Percentiles rank a stretch among this genome's conserved stretches.
Conservation (phyloP, 108 stramenopile species). For the Cyclostephanos invisitatus region DNA sequence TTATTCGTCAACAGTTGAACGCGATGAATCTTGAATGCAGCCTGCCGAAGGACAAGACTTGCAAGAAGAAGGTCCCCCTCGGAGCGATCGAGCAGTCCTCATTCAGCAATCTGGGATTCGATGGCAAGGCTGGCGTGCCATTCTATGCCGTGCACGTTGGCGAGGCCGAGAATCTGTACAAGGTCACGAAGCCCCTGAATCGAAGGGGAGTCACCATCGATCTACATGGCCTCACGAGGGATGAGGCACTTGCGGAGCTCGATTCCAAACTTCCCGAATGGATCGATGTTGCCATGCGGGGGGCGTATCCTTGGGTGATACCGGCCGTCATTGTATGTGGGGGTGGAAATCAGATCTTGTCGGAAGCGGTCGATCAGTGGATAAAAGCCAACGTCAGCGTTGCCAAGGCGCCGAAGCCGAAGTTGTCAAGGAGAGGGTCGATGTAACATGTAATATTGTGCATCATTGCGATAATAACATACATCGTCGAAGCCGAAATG, state of each 20-base stretch:
- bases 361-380: slow-evolving; percentile 38
- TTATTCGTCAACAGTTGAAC: slow-evolving; percentile 34
- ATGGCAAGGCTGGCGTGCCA: slow-evolving; percentile 41
- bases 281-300: slow-evolving; percentile 34
- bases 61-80: neutral
- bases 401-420: slow-evolving; percentile 45
- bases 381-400: slow-evolving; percentile 33
- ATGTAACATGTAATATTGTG: too few species aligned
- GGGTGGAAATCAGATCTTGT: slow-evolving; percentile 39
- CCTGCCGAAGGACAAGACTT: slow-evolving; percentile 23
- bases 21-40: slow-evolving; percentile 16
- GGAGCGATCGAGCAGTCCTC: neutral
- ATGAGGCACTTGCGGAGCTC: slow-evolving; percentile 25
- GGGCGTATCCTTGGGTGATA: slow-evolving; percentile 38
- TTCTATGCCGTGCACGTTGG: slow-evolving; percentile 37
- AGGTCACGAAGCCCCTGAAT: slow-evolving; percentile 17
- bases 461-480: too few species aligned
- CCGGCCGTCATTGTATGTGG: slow-evolving; percentile 42
- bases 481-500: too few species aligned
- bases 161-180: slow-evolving; percentile 40
- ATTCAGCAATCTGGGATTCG: slow-evolving; percentile 23
- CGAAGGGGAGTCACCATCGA: slow-evolving; percentile 19
- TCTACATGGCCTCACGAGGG: slow-evolving; percentile 35
- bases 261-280: slow-evolving; percentile 33
- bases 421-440: slow-evolving; percentile 14